Evolutionary conservation across 495 filamentous ascomycete genomes (phyloP).

Genomic region (Bacidia rubella): DNA sequence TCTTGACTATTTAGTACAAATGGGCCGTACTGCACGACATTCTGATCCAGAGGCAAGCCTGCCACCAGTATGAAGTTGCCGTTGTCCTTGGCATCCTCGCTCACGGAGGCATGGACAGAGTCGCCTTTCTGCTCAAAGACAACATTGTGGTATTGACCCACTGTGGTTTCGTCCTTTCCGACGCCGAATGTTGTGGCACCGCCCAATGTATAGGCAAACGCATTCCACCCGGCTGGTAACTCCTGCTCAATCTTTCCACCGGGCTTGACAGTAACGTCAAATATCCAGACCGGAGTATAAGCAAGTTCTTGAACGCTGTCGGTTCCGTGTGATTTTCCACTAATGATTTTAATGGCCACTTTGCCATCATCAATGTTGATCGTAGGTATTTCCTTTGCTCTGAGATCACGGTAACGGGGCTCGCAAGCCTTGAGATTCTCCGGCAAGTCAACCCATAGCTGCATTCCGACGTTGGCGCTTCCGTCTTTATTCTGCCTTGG

Average conservation of each 20-base stretch:
- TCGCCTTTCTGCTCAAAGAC: constrained; percentile 78
- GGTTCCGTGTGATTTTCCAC: constrained; percentile 65
- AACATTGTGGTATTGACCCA: constrained; percentile 66
- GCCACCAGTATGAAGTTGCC: constrained; percentile 68
- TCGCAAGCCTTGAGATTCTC: constrained; percentile 71
- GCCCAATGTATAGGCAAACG: constrained; percentile 71
- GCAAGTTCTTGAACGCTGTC: constrained; percentile 80
- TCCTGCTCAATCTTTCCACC: constrained; percentile 62
- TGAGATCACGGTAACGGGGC: constrained; percentile 79
- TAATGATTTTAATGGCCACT: constrained; percentile 79
- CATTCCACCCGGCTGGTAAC: constrained; percentile 75
- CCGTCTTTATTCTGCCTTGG: constrained; percentile 68
- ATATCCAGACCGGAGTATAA: constrained; percentile 88
- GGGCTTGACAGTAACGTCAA: constrained; percentile 72
- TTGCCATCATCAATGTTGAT: constrained; percentile 54
- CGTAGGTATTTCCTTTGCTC: constrained; percentile 59
- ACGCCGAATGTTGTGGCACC: constrained; percentile 57
- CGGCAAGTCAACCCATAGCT: constrained; percentile 91
- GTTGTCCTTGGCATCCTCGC: constrained; percentile 49
- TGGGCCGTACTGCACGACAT: constrained; percentile 90
- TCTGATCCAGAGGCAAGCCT: constrained; percentile 77
- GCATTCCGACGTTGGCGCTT: constrained; percentile 69
- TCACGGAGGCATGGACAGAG: constrained; percentile 53
- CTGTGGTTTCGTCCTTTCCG: constrained; percentile 32
- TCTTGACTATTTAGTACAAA: constrained; percentile 79